These are phyloP conservation scores for Olyra latifolia DNA, from an alignment of 176 grass and related monocot species.

Conservation along the genomic window DNA sequence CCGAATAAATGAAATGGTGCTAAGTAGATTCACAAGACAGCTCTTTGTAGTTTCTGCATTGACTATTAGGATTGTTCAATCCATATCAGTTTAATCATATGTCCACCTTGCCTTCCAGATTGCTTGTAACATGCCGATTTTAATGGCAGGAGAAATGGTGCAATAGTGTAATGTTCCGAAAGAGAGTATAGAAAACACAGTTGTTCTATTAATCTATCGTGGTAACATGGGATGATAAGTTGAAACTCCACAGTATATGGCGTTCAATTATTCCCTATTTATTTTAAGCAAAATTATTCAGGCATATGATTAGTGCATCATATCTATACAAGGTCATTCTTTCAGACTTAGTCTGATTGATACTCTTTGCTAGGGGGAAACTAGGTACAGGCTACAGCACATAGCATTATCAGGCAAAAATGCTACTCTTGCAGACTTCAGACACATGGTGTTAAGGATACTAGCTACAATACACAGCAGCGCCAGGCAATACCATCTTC, in stretches of 20 bases:
- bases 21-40: neutral
- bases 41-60: neutral
- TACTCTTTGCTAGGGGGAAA: neutral
- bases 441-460: neutral
- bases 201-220: neutral
- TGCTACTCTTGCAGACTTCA: neutral
- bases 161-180: neutral
- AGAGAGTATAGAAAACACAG: neutral
- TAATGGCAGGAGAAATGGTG: neutral
- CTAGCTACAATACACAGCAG: slow-evolving; percentile 1
- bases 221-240: neutral
- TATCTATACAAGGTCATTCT: neutral
- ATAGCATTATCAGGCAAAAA: neutral
- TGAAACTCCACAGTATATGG: neutral
- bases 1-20: neutral
- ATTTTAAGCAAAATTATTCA: neutral
- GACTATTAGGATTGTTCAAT: neutral
- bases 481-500: slow-evolving; percentile 8
- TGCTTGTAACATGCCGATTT: neutral
- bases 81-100: neutral
- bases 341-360: neutral
- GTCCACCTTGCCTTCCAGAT: neutral
- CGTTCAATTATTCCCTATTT: neutral
- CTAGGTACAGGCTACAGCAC: neutral
- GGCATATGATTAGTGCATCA: neutral